phyloP scores from a whole-genome alignment of 768 basidiomycete genomes.

The Agaricus sinodeliciosus region DNA sequence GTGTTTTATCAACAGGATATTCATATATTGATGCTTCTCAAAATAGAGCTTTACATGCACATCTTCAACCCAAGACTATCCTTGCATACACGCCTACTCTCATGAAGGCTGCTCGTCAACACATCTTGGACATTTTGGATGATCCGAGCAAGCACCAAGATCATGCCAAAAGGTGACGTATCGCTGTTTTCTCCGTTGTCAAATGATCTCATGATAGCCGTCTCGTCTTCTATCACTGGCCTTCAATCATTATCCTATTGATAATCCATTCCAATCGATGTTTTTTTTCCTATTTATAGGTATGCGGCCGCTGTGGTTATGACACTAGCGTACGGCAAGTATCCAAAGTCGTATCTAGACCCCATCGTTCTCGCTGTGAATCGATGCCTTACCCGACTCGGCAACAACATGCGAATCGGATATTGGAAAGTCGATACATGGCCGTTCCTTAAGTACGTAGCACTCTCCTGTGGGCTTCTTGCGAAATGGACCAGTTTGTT shows the following conservation, averaged over 20 bases:
- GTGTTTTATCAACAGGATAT: too few species aligned
- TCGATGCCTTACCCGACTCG: conserved; percentile 38
- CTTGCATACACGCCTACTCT: conserved; percentile 43
- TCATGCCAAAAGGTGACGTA: conserved; percentile 40
- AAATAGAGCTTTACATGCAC: conserved; percentile 49
- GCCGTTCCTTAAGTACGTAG: conserved; percentile 32
- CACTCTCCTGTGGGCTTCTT: background rate
- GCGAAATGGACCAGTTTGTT: background rate
- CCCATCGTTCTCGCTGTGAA: conserved; percentile 42
- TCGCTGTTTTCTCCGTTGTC: background rate
- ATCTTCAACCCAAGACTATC: conserved; percentile 48
- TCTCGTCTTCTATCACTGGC: background rate
- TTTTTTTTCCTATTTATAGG: conserved; percentile 17
- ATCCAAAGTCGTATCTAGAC: conserved; percentile 34
- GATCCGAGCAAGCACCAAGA: conserved; percentile 42
- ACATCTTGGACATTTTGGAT: conserved; percentile 37
- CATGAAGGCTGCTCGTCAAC: conserved; percentile 35
- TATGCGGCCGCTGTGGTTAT: conserved; percentile 47
- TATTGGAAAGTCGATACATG: conserved; percentile 42
- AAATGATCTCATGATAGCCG: background rate
- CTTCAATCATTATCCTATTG: background rate
- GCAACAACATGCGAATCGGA: conserved; percentile 35
- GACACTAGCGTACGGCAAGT: conserved; percentile 42
- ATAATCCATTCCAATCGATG: background rate
- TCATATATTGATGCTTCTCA: background rate